Evolutionary conservation across 352 stramenopile genomes (phyloP), one percentile per base, ranked within the genome.

Genomic region (Globisporangium megalacanthum): DNA sequence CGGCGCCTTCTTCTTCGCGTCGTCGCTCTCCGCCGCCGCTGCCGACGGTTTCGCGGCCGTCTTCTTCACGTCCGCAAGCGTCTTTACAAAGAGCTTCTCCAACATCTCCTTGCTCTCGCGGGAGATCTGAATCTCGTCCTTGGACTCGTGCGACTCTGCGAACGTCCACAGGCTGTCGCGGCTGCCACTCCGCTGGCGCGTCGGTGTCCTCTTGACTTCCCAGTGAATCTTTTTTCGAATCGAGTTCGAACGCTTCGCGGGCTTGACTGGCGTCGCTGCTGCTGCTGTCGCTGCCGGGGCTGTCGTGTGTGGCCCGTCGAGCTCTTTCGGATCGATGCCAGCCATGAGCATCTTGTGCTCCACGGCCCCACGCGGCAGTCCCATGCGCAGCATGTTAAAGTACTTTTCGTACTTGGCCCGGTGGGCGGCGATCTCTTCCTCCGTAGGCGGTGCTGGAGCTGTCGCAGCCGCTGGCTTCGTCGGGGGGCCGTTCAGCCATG

Each of bases 211-310:
- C 15, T 72, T 76, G 15, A 87, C 75, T 48, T 92, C 80, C 84
- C 84, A 94, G 56, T 94, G 84, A 10, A 94, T 66, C 52, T 92
- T 92, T 65, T 94, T 94, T 20, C 84, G 82, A 46, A 94, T 88
- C n/a, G 74, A 86, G 50, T 86, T 76, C 22, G 82, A 65, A 6
- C 77, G 74, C 56, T 88, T 90, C 36, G 83, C 56, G 33, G 65
- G 60, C 61, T 69, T 70, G 1, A 65, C 37, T 7, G 62, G 31
- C 15, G 22, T 60, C 39, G 59, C 54, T 8, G 5, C 39, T 7
- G 39, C 13, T 6, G 25, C 22, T 2, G 60, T 31, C 11, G 50
- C 47, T 7, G 31, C 3, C 6, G 49, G 15, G 2, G 56, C 10
- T 35, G 31, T 20, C 0, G 79, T 44, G 17, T 67, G 56, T 44